Base-by-base conservation (phyloP, 305 asterid species). In the Euphrasia arctica region DNA sequence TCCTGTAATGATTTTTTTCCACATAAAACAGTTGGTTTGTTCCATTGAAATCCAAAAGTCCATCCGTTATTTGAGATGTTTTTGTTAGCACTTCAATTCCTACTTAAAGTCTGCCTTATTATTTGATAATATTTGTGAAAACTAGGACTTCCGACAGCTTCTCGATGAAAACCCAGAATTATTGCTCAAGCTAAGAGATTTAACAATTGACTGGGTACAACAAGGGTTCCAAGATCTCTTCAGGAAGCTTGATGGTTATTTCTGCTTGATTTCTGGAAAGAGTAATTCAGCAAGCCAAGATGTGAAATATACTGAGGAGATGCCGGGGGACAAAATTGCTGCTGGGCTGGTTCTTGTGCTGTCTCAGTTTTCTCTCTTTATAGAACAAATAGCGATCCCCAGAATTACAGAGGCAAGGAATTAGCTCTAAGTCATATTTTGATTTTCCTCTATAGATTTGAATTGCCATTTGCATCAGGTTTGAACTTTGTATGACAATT, bases 191-290 rank as follows among this genome's bases (percentile, higher is more conserved):
- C 77, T 92, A 91, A 82, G 89, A 82, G 91, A 80, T 64, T 74
- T 65, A 49, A 82, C 78, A 49, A 58, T 82, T 60, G 85, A 78
- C 74, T 85, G 96, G 95, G 88, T 92, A 68, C 96, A 80, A 77
- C 92, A 89, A 83, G 98, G 97, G 59, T 87, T 89, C 84, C 98
- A 84, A 78, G 82, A 84, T 76, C 89, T 92, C 80, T 89, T 92
- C 79, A 65, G 71, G 72, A 85, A 81, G 74, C 96, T 92, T 65
- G 72, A 82, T 64, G 77, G 70, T 56, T 78, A 82, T 68, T 92
- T 92, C 79, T 81, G 78, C 79, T 54, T 81, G 73, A 87, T 89
- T 56, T 87, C 84, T 3, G 95, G 97, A 70, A 87, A 85, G 85
- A 83, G 74, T 71, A 67, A 70, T 70, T 42, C 81, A 56, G 78